Evolutionary conservation across 78 protist genomes (phyloP), one percentile per base, ranked within the genome.

Genomic region (Dictyostelium capitatum): DNA sequence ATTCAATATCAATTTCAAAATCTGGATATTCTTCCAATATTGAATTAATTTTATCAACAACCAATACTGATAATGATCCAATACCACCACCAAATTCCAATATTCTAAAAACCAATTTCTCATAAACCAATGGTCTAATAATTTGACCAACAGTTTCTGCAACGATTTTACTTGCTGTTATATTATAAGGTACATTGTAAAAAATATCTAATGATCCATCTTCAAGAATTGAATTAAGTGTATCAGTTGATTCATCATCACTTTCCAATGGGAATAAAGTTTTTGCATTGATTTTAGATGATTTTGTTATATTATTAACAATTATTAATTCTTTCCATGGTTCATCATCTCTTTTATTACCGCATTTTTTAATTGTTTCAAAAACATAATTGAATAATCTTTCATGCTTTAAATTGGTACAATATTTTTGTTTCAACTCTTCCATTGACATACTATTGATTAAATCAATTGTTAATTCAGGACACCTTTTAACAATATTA

Each of bases 51-150:
- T 41, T 20, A 30, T 67, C 20, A 3, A 28, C 15, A 0, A 41
- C 15, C 11, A 32, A 7, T 1, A 67, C 5, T 5, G 79, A 48
- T 48, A 75, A 48, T 47, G 81, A 43, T 20, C 64, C 57, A 23
- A 47, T 53, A 12, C 81, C 81, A 75, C 81, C 62, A 10, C 81
- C 81, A 43, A 75, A 48, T 28, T 75, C 81, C 11, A 75, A 14
- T 25, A 75, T 75, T 75, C 81, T 75, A 4, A 75, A 25, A 11
- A 75, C 81, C 81, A 25, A 11, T 14, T 48, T 75, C 12, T 75
- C 81, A 64, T 64, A 28, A 14, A 64, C 6, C 7, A 64, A 14
- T 30, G 73, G 73, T 48, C 23, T 48, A 6, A 75, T 75, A 25
- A 12, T 20, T 75, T 75, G 51, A 23, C 6, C 48, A 48, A 74